These are phyloP conservation scores for Pleurotus pulmonarius DNA, from an alignment of 768 basidiomycete genomes.

Conservation along the genomic window DNA sequence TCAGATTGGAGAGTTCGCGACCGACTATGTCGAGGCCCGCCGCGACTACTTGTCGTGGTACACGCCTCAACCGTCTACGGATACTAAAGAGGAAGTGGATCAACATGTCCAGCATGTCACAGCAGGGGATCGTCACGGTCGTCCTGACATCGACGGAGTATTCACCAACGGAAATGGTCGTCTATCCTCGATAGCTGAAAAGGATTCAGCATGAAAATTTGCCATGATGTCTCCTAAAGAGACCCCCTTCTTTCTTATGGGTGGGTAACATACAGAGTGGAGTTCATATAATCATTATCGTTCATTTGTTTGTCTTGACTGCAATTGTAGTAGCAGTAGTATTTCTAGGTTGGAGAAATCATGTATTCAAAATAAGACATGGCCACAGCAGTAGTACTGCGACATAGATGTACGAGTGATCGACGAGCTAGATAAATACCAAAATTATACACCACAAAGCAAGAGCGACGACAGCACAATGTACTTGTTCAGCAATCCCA, in stretches of 20 bases:
- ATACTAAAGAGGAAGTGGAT: conserved; percentile 14
- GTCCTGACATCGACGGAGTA: conserved; percentile 26
- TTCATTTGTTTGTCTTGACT: too few relatives aligned
- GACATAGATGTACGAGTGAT: too few relatives aligned
- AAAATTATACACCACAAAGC: too few relatives aligned
- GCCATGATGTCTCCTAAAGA: too few relatives aligned
- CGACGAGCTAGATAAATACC: too few relatives aligned
- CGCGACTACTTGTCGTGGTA: conserved; percentile 58
- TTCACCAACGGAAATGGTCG: conserved; percentile 10
- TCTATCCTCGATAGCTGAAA: conserved; percentile 26
- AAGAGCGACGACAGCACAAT: too few relatives aligned
- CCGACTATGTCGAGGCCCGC: conserved; percentile 66
- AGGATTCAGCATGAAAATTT: conserved; percentile 4
- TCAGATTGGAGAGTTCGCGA: conserved; percentile 68
- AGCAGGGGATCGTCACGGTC: conserved; percentile 36
- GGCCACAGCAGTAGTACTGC: neutral
- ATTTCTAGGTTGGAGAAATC: neutral
- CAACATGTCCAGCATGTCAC: conserved; percentile 22
- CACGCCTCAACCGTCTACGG: conserved; percentile 33
- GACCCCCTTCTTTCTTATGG: too few relatives aligned
- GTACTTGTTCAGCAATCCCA: conserved; percentile 62
- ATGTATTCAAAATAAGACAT: conserved; percentile 5
- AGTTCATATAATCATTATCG: too few relatives aligned
- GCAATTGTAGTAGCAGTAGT: too few relatives aligned
- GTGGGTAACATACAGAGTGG: too few relatives aligned